Conservation (phyloP, 441 rosid species). For the Erodium moschatum region DNA sequence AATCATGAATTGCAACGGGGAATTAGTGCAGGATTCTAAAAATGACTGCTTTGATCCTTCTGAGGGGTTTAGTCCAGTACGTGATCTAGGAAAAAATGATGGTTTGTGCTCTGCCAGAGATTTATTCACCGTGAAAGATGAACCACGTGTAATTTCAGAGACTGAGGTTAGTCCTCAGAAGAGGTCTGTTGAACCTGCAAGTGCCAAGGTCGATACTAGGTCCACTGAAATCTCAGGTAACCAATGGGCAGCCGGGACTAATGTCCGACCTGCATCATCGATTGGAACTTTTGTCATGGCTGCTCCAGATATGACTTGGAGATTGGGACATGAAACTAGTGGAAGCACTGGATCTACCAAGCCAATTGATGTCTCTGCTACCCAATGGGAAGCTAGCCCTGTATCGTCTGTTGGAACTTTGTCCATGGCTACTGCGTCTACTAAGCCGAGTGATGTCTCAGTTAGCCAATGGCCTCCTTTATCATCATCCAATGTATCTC, state of each 20-base stretch:
- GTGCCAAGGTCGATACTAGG: conserved; percentile 36
- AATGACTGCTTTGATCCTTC: conserved; percentile 68
- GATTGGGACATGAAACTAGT: conserved; percentile 19
- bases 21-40: conserved; percentile 46
- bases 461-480: conserved; percentile 39
- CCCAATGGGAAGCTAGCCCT: background rate
- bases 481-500: conserved; percentile 31
- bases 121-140: conserved; percentile 31
- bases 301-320: conserved; percentile 27
- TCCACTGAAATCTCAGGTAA: conserved; percentile 38
- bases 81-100: conserved; percentile 53
- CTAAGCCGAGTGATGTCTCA: conserved; percentile 34
- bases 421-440: conserved; percentile 5
- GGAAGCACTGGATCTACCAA: background rate
- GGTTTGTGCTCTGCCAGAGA: conserved; percentile 67
- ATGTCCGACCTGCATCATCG: conserved; percentile 36
- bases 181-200: conserved; percentile 40
- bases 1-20: conserved; percentile 39
- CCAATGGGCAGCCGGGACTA: conserved; percentile 41
- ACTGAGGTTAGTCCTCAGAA: conserved; percentile 28
- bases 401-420: background rate
- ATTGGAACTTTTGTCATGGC: conserved; percentile 35
- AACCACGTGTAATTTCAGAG: conserved; percentile 27
- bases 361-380: background rate
- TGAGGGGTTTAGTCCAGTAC: conserved; percentile 54